phyloP scores from a whole-genome alignment of 2,329 filamentous ascomycete genomes.

The Fusarium musae region DNA sequence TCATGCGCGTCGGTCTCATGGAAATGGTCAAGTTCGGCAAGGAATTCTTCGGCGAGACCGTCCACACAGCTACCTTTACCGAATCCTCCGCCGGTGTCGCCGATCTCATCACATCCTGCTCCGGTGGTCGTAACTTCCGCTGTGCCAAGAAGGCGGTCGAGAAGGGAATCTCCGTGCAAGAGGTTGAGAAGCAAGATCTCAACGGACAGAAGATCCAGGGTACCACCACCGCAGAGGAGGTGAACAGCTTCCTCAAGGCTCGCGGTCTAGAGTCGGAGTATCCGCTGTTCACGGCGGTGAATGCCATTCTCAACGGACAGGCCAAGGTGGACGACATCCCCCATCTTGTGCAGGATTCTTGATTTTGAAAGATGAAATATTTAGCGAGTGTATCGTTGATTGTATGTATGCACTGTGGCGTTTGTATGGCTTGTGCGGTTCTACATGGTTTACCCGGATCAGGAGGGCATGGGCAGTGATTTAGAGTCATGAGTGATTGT shows the following conservation, averaged over 20 bases:
- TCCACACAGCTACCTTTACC: conserved; percentile 89
- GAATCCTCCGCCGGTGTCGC: conserved; percentile 95
- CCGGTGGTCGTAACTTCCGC: conserved; percentile 90
- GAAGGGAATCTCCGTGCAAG: conserved; percentile 80
- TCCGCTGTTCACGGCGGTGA: conserved; percentile 91
- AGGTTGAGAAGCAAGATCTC: conserved; percentile 88
- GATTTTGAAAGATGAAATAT: background rate
- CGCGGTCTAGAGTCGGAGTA: conserved; percentile 84
- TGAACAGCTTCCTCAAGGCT: conserved; percentile 86
- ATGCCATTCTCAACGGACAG: conserved; percentile 79
- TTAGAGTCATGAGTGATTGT: conserved; percentile 2
- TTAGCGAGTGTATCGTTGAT: conserved; percentile 16
- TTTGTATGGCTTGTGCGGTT: conserved; percentile 35
- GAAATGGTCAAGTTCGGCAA: conserved; percentile 98
- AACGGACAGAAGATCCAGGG: conserved; percentile 98
- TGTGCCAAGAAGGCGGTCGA: conserved; percentile 91
- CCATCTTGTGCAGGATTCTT: conserved; percentile 64
- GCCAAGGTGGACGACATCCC: conserved; percentile 85
- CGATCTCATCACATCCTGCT: conserved; percentile 94
- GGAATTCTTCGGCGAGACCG: conserved; percentile 87
- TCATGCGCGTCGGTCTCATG: conserved; percentile 94
- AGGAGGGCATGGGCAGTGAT: conserved; percentile 25
- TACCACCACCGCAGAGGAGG: conserved; percentile 89
- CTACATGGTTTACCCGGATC: conserved; percentile 11
- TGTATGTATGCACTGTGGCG: conserved; percentile 29